These are phyloP conservation scores for Thecaphora frezii DNA, from an alignment of 1,284 basidiomycete genomes.

Conservation along the genomic window DNA sequence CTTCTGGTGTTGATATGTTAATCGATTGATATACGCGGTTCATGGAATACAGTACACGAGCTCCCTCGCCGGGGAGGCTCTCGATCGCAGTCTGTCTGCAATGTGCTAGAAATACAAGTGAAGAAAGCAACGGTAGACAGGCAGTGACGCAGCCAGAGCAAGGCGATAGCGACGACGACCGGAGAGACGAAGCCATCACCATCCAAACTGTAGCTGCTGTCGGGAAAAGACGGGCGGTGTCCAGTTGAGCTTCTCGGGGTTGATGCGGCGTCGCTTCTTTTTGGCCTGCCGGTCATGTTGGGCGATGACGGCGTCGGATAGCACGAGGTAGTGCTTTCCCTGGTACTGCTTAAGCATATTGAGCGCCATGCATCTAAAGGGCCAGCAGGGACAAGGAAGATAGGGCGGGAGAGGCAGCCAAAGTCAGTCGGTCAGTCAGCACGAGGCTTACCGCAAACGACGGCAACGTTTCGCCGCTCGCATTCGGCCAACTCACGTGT, in stretches of 20 bases:
- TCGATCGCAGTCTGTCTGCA: too few species aligned
- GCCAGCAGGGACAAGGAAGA: not conserved
- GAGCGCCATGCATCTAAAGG: slow-evolving; percentile 78
- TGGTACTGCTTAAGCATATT: slow-evolving; percentile 96
- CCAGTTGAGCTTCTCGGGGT: slow-evolving; percentile 79
- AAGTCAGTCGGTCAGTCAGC: not conserved
- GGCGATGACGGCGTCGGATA: slow-evolving; percentile 87
- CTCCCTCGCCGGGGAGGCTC: too few species aligned
- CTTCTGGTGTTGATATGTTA: too few species aligned
- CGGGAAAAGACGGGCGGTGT: slow-evolving; percentile 68
- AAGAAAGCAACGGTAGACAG: not conserved
- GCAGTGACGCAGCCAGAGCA: not conserved
- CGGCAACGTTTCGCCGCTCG: too few species aligned
- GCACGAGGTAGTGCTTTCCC: slow-evolving; percentile 87
- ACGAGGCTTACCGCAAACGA: too few species aligned
- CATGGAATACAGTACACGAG: too few species aligned
- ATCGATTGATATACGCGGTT: too few species aligned
- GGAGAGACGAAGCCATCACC: slow-evolving; percentile 12
- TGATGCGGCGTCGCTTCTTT: slow-evolving; percentile 79
- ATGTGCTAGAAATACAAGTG: too few species aligned
- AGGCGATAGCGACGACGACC: not conserved
- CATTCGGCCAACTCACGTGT: slow-evolving; percentile 69
- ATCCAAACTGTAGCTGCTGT: slow-evolving; percentile 53
- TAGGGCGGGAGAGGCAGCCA: too few species aligned
- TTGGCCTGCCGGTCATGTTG: slow-evolving; percentile 80